Percentiles rank a stretch among this genome's conserved stretches.
Evolutionary conservation across 257 asterid genomes (phyloP).

Genomic region (Salvia miltiorrhiza): DNA sequence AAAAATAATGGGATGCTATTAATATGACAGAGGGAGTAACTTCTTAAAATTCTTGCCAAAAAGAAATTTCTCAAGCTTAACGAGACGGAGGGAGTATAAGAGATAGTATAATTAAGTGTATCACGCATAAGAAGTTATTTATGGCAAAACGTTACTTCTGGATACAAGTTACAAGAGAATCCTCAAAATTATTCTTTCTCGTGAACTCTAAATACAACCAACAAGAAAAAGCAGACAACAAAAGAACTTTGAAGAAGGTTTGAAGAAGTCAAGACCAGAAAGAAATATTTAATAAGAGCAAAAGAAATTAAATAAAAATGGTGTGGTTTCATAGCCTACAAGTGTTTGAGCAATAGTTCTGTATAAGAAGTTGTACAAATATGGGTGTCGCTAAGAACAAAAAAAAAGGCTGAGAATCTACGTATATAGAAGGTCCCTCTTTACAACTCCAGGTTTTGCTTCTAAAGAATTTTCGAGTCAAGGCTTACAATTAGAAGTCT

Average conservation of each 20-base stretch:
- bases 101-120: too few relatives aligned
- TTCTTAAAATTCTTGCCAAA: too few relatives aligned
- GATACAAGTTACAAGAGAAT: neutral
- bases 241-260: too few relatives aligned
- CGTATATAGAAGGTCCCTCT: constrained; percentile 26
- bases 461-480: constrained; percentile 13
- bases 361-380: constrained; percentile 20
- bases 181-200: neutral
- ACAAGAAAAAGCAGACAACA: neutral
- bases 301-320: neutral
- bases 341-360: neutral
- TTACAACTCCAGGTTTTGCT: constrained; percentile 30
- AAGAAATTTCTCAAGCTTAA: too few relatives aligned
- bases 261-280: neutral
- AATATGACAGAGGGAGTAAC: too few relatives aligned
- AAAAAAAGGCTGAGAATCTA: constrained; percentile 15
- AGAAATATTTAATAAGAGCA: neutral
- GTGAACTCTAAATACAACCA: neutral
- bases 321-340: neutral
- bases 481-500: constrained; percentile 26
- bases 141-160: neutral
- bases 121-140: neutral
- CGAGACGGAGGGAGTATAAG: too few relatives aligned
- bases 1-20: too few relatives aligned
- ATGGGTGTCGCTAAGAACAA: constrained; percentile 18